Conservation (phyloP, 768 basidiomycete genomes). For the Psilocybe subaeruginosa region DNA sequence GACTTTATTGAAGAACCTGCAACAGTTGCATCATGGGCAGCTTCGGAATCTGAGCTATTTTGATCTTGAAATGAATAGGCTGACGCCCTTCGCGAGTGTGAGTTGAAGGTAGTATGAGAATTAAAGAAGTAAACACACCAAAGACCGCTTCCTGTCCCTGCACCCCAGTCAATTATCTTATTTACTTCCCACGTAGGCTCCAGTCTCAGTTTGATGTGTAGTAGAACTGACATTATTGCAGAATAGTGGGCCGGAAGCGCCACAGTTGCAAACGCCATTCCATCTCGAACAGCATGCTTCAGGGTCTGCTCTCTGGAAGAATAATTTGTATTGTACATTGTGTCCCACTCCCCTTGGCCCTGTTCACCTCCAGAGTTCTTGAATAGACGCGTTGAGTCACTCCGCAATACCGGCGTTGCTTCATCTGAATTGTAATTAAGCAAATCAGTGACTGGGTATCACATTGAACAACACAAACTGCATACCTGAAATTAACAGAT, state of each 20-base stretch:
- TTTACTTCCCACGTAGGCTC: conserved; percentile 63
- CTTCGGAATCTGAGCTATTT: conserved; percentile 19
- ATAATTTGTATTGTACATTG: conserved; percentile 59
- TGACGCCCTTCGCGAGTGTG: conserved; percentile 56
- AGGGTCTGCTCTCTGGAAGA: conserved; percentile 59
- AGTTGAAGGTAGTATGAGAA: conserved; percentile 6
- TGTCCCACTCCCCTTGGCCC: conserved; percentile 50
- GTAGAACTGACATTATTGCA: conserved; percentile 74
- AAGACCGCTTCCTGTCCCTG: conserved; percentile 79
- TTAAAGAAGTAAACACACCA: conserved; percentile 55
- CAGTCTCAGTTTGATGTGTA: conserved; percentile 65
- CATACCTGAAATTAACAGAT: conserved; percentile 66
- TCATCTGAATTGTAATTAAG: conserved; percentile 44
- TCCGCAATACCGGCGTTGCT: conserved; percentile 66
- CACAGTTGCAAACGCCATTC: conserved; percentile 83
- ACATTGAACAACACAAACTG: not conserved
- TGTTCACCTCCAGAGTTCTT: conserved; percentile 30
- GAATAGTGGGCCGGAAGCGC: conserved; percentile 88
- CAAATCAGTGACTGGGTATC: conserved; percentile 2
- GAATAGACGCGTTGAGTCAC: conserved; percentile 76
- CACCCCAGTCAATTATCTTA: conserved; percentile 82
- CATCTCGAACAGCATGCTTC: conserved; percentile 69
- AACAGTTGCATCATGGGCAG: conserved; percentile 38
- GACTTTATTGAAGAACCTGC: conserved; percentile 54
- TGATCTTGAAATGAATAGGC: conserved; percentile 62